Percentiles rank a stretch among this genome's conserved stretches.
Evolutionary conservation across 257 asterid species (phyloP).

Genomic region (Salvia miltiorrhiza): DNA sequence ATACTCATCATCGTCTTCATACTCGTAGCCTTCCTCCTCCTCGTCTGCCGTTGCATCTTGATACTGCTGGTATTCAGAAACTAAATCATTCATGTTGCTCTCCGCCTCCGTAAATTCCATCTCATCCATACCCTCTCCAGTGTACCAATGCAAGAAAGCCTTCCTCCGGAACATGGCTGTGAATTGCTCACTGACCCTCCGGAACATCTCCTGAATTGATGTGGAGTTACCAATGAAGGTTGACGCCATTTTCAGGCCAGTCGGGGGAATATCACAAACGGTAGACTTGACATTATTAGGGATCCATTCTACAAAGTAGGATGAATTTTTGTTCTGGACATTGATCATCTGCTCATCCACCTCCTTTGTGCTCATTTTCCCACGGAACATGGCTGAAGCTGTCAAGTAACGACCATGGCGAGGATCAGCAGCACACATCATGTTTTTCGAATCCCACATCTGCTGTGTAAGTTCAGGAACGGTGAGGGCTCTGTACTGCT

Average conservation of each 20-base stretch:
- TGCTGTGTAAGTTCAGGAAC: slow-evolving; percentile 49
- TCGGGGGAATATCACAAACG: slow-evolving; percentile 41
- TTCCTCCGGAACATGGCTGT: slow-evolving; percentile 47
- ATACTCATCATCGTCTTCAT: slow-evolving; percentile 36
- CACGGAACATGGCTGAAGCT: slow-evolving; percentile 48
- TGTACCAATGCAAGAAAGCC: slow-evolving; percentile 59
- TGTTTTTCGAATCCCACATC: slow-evolving; percentile 48
- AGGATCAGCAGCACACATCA: too few species aligned
- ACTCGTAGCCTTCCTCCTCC: slow-evolving; percentile 41
- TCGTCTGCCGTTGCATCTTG: slow-evolving; percentile 51
- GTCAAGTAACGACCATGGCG: slow-evolving; percentile 46
- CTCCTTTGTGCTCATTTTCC: slow-evolving; percentile 47
- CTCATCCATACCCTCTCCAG: slow-evolving; percentile 55
- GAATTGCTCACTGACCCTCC: slow-evolving; percentile 49
- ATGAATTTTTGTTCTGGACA: slow-evolving; percentile 42
- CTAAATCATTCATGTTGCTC: slow-evolving; percentile 51
- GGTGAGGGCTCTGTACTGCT: slow-evolving; percentile 43
- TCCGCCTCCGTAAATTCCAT: slow-evolving; percentile 54
- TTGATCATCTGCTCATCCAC: slow-evolving; percentile 49
- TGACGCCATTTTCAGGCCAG: slow-evolving; percentile 43
- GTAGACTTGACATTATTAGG: slow-evolving; percentile 49
- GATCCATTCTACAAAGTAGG: slow-evolving; percentile 46
- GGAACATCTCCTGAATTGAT: slow-evolving; percentile 46
- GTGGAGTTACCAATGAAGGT: slow-evolving; percentile 46
- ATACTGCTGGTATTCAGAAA: slow-evolving; percentile 48